Conservation (phyloP, 1,284 basidiomycete genomes). For the Moniliophthora roreri region DNA sequence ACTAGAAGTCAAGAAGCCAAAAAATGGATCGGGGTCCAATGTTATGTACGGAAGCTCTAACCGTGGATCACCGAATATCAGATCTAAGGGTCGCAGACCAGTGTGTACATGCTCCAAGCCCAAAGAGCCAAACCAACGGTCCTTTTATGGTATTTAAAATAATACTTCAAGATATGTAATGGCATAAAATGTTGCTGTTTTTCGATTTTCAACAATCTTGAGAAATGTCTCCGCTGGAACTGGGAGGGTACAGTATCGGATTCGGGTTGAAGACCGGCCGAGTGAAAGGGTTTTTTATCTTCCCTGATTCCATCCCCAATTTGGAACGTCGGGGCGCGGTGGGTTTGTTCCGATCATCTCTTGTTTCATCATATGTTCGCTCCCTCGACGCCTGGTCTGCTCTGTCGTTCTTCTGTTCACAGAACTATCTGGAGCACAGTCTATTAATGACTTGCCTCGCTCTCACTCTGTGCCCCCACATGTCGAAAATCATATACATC, state of each 20-base stretch:
- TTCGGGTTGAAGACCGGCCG: not conserved
- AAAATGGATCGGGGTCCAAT: conserved; percentile 46
- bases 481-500: not conserved
- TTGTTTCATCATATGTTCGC: conserved; percentile 3
- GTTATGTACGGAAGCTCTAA: conserved; percentile 48
- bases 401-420: not conserved
- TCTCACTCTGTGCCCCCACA: not conserved
- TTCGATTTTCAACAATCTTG: not conserved
- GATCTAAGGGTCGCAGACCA: conserved; percentile 55
- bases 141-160: conserved; percentile 14
- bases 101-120: conserved; percentile 30
- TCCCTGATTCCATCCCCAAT: conserved; percentile 5
- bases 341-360: conserved; percentile 15
- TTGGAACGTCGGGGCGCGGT: not conserved
- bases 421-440: too few relatives aligned
- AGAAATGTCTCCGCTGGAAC: not conserved
- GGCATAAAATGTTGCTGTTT: not conserved
- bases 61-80: conserved; percentile 61
- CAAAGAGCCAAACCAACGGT: not conserved
- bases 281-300: not conserved
- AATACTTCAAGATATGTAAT: conserved; percentile 22
- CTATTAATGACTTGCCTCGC: not conserved
- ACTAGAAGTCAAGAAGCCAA: conserved; percentile 11
- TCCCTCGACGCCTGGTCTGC: not conserved
- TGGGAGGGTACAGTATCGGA: not conserved